Base-by-base conservation (phyloP, 176 grass and related monocot genomes). In the Chrysopogon serrulatus region DNA sequence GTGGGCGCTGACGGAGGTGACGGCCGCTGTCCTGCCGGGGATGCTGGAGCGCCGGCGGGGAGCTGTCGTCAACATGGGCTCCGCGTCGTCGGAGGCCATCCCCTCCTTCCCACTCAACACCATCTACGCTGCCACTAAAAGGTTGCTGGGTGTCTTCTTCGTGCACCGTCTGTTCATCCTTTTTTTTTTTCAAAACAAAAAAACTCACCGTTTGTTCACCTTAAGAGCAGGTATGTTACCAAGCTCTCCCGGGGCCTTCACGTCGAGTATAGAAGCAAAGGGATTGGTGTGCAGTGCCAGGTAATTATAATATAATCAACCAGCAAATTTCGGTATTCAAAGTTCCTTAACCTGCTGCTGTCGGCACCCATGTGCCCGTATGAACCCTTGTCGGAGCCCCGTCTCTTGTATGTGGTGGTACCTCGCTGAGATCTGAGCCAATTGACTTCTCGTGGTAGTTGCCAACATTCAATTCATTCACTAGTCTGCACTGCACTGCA, bases 51-150 rank as follows among this genome's bases (percentile, higher is more conserved):
- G 82, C 6, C 13, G 74, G 10, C 36, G 67, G 47, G 91, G 91
- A 39, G 88, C 91, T 31, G 17, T 90, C 2, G 66, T 93, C 13
- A 90, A 85, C 85, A 88, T 88, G 23, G 85, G 85, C 13, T 93
- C 82, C 1, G 85, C 65, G 2, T 65, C 91, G 13, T 57, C 76
- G 21, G 41, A 68, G 57, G 69, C 61, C 11, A 34, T 93, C 17
- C 91, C 88, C 0, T 88, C 88, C 4, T 87, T 84, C 63, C 91
- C 91, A 0, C 84, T 92, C 36, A 39, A 83, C 31, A 31, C 81
- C 24, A 64, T 93, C 0, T 93, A 93, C 36, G 57, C 81, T 13
- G 23, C 68, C 23, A 71, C 68, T 0, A 71, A 71, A 71, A 10
- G n/a, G n/a, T n/a, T n/a, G n/a, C n/a, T n/a, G n/a, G n/a, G n/a